Evolutionary conservation across 805 yeast species (phyloP), one percentile per base, ranked within the genome.

Genomic region (Zygotorulaspora florentina): DNA sequence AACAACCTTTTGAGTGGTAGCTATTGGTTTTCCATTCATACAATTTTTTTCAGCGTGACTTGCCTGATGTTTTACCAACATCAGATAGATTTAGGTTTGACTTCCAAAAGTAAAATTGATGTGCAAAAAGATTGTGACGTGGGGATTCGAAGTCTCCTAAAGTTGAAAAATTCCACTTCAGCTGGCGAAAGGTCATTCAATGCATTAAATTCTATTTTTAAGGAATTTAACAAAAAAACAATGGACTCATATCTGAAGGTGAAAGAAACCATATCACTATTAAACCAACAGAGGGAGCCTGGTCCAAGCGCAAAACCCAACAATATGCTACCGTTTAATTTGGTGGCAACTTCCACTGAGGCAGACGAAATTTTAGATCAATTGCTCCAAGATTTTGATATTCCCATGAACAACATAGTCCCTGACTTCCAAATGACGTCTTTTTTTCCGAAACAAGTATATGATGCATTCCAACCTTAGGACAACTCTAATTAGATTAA

Each of bases 11-110:
- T 89, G 33, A 79, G 82, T 52, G 96, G 96, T 0, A 85, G 93
- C 2, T 90, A 89, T 60, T 88, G 96, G 96, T 89, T 87, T 60
- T 81, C 93, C 6, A 85, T 86, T 59, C 89, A 89, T 63, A 87
- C 96, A 0, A 83, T 89, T 4, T 89, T 88, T 62, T 87, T 87
- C 66, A 82, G 95, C 2, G 88, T 88, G 48, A 95, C 96, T 0
- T 85, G 95, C 58, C 71, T 88, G 55, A 85, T 87, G 13, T 87
- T 83, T 58, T 87, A 54, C 38, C 50, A 53, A 23, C 55, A 56
- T 50, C 57, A 51, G 35, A 33, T 45, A 12, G 43, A 48, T 25
- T 27, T 43, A 11, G 46, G 40, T 8, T 30, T 29, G 43, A 47
- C 42, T 16, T 27, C 30, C 9, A 41, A 40, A 20, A 40, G 46